These are phyloP conservation scores for Botryosphaeria dothidea DNA, from an alignment of 2,329 filamentous ascomycete species.

Conservation along the genomic window DNA sequence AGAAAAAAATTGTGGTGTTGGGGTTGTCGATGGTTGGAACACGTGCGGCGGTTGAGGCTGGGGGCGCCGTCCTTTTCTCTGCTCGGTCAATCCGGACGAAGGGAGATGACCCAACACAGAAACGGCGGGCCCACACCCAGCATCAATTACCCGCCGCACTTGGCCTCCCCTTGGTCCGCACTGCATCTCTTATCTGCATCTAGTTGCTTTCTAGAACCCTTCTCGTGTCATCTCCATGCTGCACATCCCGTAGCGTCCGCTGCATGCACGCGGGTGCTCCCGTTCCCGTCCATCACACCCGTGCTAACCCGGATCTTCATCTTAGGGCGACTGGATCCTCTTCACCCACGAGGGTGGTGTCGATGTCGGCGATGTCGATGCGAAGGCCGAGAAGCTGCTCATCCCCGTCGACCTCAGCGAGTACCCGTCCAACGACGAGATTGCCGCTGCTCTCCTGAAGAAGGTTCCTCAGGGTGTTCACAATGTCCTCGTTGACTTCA, in stretches of 20 bases:
- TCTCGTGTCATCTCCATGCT: constrained; percentile 10
- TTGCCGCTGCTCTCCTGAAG: constrained; percentile 79
- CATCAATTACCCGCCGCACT: constrained; percentile 14
- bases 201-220: constrained; percentile 1
- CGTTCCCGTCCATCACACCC: background rate
- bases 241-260: constrained; percentile 17
- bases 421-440: constrained; percentile 95
- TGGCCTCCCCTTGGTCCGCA: constrained; percentile 18
- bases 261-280: constrained; percentile 11
- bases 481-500: constrained; percentile 99
- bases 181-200: constrained; percentile 20
- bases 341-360: constrained; percentile 99
- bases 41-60: constrained; percentile 1
- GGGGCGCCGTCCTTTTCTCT: constrained; percentile 31
- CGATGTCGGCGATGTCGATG: constrained; percentile 98
- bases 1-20: background rate
- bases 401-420: constrained; percentile 93
- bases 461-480: constrained; percentile 95
- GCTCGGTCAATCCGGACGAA: constrained; percentile 38
- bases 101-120: constrained; percentile 31
- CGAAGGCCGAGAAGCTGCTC: constrained; percentile 97
- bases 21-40: background rate
- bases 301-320: constrained; percentile 19
- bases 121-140: constrained; percentile 19
- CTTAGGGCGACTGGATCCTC: constrained; percentile 97